Base-by-base conservation (phyloP, 2,329 filamentous ascomycete species). In the Colletotrichum tanaceti region DNA sequence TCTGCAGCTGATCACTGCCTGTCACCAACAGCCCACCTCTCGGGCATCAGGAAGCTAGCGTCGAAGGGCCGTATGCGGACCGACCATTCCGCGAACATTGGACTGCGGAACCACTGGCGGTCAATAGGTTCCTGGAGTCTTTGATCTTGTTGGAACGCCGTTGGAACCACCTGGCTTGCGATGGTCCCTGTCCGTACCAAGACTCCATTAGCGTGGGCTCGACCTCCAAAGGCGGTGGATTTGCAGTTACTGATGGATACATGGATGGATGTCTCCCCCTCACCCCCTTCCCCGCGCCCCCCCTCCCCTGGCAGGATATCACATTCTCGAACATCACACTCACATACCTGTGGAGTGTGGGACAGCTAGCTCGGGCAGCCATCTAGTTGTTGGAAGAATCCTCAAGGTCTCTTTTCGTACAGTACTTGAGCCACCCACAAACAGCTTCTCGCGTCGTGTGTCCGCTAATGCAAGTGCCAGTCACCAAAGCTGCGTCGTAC, bases 351-450 rank as follows among this genome's bases (percentile, higher is more conserved):
- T 52, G 38, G 49, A 41, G 35, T 16, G 54, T 32, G 35, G 44
- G n/a, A 59, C 22, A n/a, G 47, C 14, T 22, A 58, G 44, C 38
- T 53, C 5, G 41, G 53, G 14, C 24, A 39, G 32, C 24, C 65
- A 55, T 54, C 49, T 14, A 39, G 16, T 28, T 28, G 32, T 49
- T n/a, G 53, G 44, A 28, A 54, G 55, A 60, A 35, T 14, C 41
- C n/a, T 22, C 38, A 9, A 68, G 57, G 65, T 68, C 53, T 55
- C 65, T 63, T 65, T 65, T 65, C 46, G 65, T 68, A 68, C 55
- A 68, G 65, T 68, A 68, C 65, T 60, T 68, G 24, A 35, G 44
- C 65, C 62, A 67, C 65, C 61, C 54, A 65, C 35, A 44, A 55
- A 55, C 54, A 65, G 60, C 14, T 28, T 38, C 28, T 28, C 39